A percentile compares a stretch with the other conserved stretches of the same genome.
These are phyloP conservation scores for Penicillium sp. DNA, from an alignment of 2,329 filamentous ascomycete genomes.

Conservation along the genomic window DNA sequence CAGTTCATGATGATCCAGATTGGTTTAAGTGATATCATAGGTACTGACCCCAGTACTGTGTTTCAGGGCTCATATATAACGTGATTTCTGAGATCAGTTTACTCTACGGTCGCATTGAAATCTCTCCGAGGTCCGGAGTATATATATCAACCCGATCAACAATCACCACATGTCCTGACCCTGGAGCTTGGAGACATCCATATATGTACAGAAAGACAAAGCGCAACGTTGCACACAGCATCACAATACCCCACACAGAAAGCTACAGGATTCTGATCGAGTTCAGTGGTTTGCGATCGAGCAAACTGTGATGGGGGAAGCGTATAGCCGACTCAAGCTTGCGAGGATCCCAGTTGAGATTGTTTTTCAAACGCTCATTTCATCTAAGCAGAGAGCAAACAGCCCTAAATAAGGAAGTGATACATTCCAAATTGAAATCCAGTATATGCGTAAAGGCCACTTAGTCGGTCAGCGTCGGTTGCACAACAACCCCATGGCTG, in stretches of 20 bases:
- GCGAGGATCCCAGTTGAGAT: too few relatives aligned
- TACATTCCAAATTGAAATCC: too few relatives aligned
- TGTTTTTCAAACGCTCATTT: too few relatives aligned
- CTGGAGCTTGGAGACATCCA: not conserved
- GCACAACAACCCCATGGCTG: not conserved
- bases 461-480: not conserved
- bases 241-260: not conserved
- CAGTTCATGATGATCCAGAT: too few relatives aligned
- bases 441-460: not conserved
- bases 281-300: not conserved
- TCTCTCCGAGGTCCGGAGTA: not conserved
- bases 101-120: not conserved
- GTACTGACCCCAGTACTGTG: too few relatives aligned
- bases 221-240: not conserved
- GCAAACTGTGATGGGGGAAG: not conserved
- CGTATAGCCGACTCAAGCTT: not conserved
- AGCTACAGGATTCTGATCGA: not conserved
- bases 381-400: too few relatives aligned
- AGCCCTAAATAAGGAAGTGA: too few relatives aligned
- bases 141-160: not conserved
- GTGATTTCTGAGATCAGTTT: not conserved
- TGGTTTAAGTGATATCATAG: too few relatives aligned
- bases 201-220: not conserved
- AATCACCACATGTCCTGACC: not conserved
- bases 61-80: too few relatives aligned